Base-by-base conservation (phyloP, 805 yeast genomes). In the Metschnikowia anglica region DNA sequence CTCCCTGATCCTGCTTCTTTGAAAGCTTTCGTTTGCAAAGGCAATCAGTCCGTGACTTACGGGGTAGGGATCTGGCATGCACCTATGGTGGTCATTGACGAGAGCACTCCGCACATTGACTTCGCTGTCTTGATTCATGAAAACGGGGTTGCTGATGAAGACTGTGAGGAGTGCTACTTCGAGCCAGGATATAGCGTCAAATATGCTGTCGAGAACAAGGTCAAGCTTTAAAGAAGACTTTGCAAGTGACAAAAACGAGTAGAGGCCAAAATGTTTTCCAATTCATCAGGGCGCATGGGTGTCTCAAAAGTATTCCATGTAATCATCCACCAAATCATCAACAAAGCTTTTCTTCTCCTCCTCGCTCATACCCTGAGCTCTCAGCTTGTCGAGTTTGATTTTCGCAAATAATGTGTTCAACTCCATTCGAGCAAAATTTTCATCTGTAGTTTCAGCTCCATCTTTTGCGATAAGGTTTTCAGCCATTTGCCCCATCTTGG, bases 41-140 rank as follows among this genome's bases (percentile, higher is more conserved):
- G 96, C 0, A 83, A 86, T 59, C 96, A 89, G 58, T 86, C 96
- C 0, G 88, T 90, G 3, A 90, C 97, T 0, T 89, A 89, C 60
- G 95, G 89, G 0, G 78, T 76, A 10, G 88, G 85, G 1, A 78
- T 83, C 4, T 90, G 98, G 98, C 98, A 90, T 60, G 96, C 97
- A 0, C 97, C 98, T 3, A 90, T 90, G 98, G 83, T 91, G 17
- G 91, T 88, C 2, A 61, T 88, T 8, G 83, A 81, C 25, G 79
- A 76, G 19, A 66, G 68, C 4, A 65, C 83, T 11, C 59, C 65
- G 0, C 60, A 67, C 43, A 61, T 70, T 20, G 96, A 91, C 57
- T 91, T 90, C 65, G 90, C 88, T 2, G 97, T 91, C n/a, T 66
- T 89, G 40, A 83, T 88, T 24, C 85, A 85, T 58, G 97, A 90